A percentile compares a stretch with the other conserved stretches of the same genome.
These are phyloP conservation scores for Anastatica hierochuntica DNA, from an alignment of 345 rosid genomes.

Conservation along the genomic window DNA sequence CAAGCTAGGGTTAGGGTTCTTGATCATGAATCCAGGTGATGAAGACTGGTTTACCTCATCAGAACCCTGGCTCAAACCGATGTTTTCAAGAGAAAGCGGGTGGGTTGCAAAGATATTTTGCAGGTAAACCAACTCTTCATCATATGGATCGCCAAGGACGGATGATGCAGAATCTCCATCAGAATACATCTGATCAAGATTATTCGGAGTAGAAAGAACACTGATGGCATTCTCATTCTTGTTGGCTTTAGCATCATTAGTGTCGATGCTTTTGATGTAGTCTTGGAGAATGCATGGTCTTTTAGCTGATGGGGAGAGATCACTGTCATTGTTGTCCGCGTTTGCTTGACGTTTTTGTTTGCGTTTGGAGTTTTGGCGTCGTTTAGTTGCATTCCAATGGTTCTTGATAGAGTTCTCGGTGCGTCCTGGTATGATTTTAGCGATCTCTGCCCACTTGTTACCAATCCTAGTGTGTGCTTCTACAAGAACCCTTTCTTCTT, in stretches of 20 bases:
- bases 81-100: constrained; percentile 17
- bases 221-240: constrained; percentile 8
- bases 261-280: constrained; percentile 53
- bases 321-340: constrained; percentile 5
- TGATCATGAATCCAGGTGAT: constrained; percentile 17
- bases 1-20: constrained; percentile 12
- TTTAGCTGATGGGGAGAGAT: constrained; percentile 21
- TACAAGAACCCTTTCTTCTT: constrained; percentile 67
- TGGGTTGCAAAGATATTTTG: constrained; percentile 45
- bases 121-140: constrained; percentile 61
- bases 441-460: constrained; percentile 94
- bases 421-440: constrained; percentile 71
- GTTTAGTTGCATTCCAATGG: constrained; percentile 91
- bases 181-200: constrained; percentile 18
- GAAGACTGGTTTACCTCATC: constrained; percentile 11
- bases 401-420: constrained; percentile 88
- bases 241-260: constrained; percentile 2
- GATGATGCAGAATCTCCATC: constrained; percentile 27
- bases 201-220: constrained; percentile 9
- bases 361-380: constrained; percentile 68
- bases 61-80: constrained; percentile 11
- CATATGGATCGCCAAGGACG: constrained; percentile 41
- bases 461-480: constrained; percentile 71
- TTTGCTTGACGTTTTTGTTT: constrained; percentile 36
- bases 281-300: constrained; percentile 67